phyloP scores from a whole-genome alignment of 164 flowering plant genomes.

The Stephania japonica region DNA sequence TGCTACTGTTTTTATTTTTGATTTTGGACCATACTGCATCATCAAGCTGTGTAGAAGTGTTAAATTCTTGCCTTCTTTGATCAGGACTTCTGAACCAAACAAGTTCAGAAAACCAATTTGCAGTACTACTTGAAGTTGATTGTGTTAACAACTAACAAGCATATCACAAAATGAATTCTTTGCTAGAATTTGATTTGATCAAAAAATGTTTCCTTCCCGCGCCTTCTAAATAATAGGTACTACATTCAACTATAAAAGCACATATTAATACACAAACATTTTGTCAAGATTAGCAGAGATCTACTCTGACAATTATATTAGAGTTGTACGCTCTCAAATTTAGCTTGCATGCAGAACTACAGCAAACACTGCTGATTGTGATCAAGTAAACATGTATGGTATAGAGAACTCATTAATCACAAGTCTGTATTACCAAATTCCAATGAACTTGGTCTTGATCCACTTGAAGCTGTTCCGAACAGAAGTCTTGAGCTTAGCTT shows the following conservation, averaged over 20 bases:
- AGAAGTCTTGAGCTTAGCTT: slow-evolving; percentile 54
- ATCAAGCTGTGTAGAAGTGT: not conserved
- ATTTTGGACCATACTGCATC: not conserved
- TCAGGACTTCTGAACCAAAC: too few species aligned
- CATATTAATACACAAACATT: not conserved
- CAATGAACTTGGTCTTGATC: slow-evolving; percentile 62
- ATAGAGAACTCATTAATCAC: not conserved
- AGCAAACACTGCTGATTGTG: not conserved
- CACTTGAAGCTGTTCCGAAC: slow-evolving; percentile 67
- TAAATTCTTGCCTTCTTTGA: too few species aligned
- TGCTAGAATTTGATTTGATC: too few species aligned
- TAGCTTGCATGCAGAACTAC: not conserved
- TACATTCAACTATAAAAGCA: not conserved
- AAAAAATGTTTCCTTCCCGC: too few species aligned
- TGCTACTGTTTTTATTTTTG: too few species aligned
- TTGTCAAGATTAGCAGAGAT: not conserved
- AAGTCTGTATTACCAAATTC: slow-evolving; percentile 19
- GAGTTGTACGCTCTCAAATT: not conserved
- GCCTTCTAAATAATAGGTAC: not conserved
- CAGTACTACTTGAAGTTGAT: too few species aligned
- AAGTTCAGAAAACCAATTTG: too few species aligned
- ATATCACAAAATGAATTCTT: too few species aligned
- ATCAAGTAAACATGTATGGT: not conserved
- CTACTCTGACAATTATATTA: not conserved
- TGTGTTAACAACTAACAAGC: too few species aligned